Base-by-base conservation (phyloP, 129 eudicot species). In the Scalesia atractyloides region DNA sequence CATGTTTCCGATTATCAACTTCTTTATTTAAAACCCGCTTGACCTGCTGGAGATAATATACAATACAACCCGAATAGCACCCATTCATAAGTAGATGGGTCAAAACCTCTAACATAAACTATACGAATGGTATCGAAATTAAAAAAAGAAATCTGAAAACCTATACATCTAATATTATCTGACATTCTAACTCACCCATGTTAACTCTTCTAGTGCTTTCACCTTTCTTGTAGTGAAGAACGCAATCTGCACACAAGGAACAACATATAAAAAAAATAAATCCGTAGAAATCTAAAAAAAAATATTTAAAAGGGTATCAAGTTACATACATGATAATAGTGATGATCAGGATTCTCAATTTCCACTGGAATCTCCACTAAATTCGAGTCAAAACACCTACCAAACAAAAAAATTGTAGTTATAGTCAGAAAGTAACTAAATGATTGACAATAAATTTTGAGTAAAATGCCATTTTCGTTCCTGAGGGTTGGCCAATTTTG, bases 281-380 rank as follows among this genome's bases (percentile, higher is more conserved):
- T 2, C 9, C 46, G 4, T 6, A 41, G 1, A 41, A 41, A 7
- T 8, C 0, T 8, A 7, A 41, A 41, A 41, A 41, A 7, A 41
- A 41, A n/a, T n/a, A n/a, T n/a, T 3, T 7, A 41, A 39, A 39
- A 63, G 37, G 7, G 36, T 26, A 19, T n/a, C 17, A 72, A 77
- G 36, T 26, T 76, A 52, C 92, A 51, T 84, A 92, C 98, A 69
- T 90, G 98, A 79, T 90, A 94, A 66, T 94, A 94, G 63, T 94
- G 98, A 73, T 83, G 97, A 78, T 90, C 92, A 24, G 97, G 96
- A 70, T 89, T 87, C 76, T 94, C 98, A 67, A 94, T 84, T 73
- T 94, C 91, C 69, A 94, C 98, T 5, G 98, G 98, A 65, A 94
- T 84, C 81, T 90, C 97, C 71, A 94, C 88, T 87, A 94, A 65